Evolutionary conservation across 1,284 basidiomycete species (phyloP).

Genomic region (Irpex lacteus): DNA sequence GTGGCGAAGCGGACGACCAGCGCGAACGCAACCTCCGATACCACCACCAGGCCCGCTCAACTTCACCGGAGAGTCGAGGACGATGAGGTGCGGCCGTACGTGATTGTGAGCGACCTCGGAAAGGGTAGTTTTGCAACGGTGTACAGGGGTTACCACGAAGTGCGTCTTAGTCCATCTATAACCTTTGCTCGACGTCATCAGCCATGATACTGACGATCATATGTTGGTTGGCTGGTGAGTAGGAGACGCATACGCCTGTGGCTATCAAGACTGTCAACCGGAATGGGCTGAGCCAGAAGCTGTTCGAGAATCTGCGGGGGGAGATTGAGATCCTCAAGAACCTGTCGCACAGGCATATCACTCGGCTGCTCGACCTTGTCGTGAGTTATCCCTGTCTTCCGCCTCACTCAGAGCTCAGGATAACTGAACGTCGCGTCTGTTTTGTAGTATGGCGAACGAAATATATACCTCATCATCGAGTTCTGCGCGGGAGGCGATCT

Average conservation of each 20-base stretch:
- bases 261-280: constrained; percentile 96
- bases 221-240: neutral
- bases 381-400: constrained; percentile 37
- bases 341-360: constrained; percentile 91
- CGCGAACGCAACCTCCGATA: neutral
- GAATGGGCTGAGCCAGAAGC: constrained; percentile 86
- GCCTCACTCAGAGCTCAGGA: neutral
- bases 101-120: constrained; percentile 71
- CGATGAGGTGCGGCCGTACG: constrained; percentile 69
- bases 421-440: neutral
- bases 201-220: constrained; percentile 5
- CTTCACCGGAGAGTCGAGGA: constrained; percentile 41
- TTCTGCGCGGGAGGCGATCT: constrained; percentile 96
- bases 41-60: neutral
- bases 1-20: constrained; percentile 12
- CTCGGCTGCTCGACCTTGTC: constrained; percentile 90
- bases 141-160: constrained; percentile 89
- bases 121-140: constrained; percentile 97
- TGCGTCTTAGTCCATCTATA: constrained; percentile 37
- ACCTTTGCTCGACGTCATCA: neutral
- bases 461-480: constrained; percentile 98
- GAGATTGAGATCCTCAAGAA: constrained; percentile 98
- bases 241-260: constrained; percentile 78
- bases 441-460: constrained; percentile 79
- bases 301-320: constrained; percentile 95